Base-by-base conservation (phyloP, 2,329 filamentous ascomycete genomes). In the Bertia moriformis region DNA sequence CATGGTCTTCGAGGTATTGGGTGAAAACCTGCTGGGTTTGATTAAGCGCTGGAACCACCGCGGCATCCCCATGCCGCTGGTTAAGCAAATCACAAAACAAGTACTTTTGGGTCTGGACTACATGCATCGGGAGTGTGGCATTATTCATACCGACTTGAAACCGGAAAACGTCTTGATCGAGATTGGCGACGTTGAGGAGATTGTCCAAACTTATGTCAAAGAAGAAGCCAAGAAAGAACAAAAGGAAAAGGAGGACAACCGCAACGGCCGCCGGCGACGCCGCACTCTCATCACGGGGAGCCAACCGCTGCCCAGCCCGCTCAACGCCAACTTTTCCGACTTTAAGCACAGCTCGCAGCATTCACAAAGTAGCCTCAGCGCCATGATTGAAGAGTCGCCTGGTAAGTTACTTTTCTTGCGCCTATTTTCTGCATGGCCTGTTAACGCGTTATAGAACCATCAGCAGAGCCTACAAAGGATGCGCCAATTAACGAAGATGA, bases 101-200 rank as follows among this genome's bases (percentile, higher is more conserved):
- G 32, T 35, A 7, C 17, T 35, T 7, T 15, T 35, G 10, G 32
- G 32, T 15, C 15, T 35, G 15, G 32, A 35, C 15, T 35, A 35
- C 15, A 7, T 35, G 10, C 32, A 35, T 18, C 32, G 32, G 10
- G 32, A 35, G 17, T 35, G 32, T 18, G 32, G 32, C 32, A 35
- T 35, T 15, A 35, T 35, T 15, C 32, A 35, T 15, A 35, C 32
- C 12, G 89, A 95, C 56, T 65, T 96, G 49, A 95, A 98, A 61
- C 91, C 91, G 37, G 91, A 98, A 58, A 98, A 98, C 54, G 91
- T 98, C 20, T 69, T 98, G 47, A 96, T 98, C 56, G 91, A 98
- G 62, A 96, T 98, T 53, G 91, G 91, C 48, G 91, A 98, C 51
- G 91, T 98, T 38, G 91, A 98, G 65, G 86, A 96, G 60, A 96